Evolutionary conservation across 257 asterid genomes (phyloP).

Genomic region (Verbena officinalis): DNA sequence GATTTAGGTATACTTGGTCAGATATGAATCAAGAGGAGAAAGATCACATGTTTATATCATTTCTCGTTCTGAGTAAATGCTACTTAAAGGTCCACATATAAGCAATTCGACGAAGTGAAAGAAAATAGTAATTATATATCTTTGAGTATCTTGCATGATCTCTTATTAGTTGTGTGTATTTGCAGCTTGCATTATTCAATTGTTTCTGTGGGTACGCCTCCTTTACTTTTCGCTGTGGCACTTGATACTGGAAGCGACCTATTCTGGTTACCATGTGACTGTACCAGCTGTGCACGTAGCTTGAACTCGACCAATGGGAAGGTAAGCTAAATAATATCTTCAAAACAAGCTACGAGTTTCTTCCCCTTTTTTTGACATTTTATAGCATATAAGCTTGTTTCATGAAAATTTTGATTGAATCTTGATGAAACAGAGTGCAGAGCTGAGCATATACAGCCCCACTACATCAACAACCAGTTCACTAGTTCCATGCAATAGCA

Average conservation of each 20-base stretch:
- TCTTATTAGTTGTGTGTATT: conserved; percentile 1
- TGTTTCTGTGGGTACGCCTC: conserved; percentile 83
- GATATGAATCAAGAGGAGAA: neutral
- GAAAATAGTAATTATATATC: neutral
- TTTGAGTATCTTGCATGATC: neutral
- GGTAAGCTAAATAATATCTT: conserved; percentile 38
- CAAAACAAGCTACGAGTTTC: too few relatives aligned
- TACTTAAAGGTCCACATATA: too few relatives aligned
- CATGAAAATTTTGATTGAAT: neutral
- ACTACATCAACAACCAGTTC: conserved; percentile 61
- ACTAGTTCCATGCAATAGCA: conserved; percentile 75
- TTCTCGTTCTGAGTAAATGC: too few relatives aligned
- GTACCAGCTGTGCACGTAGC: conserved; percentile 59
- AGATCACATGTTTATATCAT: too few relatives aligned
- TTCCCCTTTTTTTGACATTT: too few relatives aligned
- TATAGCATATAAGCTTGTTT: too few relatives aligned
- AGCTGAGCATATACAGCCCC: conserved; percentile 79
- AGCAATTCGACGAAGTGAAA: too few relatives aligned
- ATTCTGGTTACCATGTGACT: conserved; percentile 96
- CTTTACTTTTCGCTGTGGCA: conserved; percentile 68
- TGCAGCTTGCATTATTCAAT: conserved; percentile 86
- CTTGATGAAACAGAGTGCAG: conserved; percentile 53
- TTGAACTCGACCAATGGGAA: conserved; percentile 49
- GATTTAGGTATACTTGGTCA: neutral
- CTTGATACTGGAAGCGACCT: conserved; percentile 98